Conservation (phyloP, 371 early-diverging fungal species). For the Mortierella sp. region DNA sequence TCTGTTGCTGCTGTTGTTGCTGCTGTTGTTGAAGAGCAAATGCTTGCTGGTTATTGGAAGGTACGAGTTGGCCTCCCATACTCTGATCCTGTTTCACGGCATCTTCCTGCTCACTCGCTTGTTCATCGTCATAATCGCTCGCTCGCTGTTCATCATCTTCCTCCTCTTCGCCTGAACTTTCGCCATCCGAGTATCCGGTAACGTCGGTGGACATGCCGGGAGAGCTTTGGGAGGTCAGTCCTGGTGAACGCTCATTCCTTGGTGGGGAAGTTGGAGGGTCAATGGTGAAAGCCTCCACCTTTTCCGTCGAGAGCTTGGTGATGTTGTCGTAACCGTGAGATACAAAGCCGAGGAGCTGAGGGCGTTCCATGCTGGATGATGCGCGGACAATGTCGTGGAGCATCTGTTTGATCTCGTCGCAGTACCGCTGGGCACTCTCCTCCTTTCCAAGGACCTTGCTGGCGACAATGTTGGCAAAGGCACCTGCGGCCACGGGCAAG, state of each 20-base stretch:
- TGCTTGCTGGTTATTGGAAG: constrained; percentile 5
- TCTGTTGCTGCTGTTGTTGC: constrained; percentile 4
- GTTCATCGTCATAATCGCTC: constrained; percentile 7
- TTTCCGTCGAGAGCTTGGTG: constrained; percentile 13
- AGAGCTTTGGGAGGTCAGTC: constrained; percentile 24
- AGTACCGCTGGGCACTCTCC: constrained; percentile 35
- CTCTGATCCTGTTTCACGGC: not conserved
- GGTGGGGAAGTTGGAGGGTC: constrained; percentile 27
- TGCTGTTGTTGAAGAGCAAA: constrained; percentile 18
- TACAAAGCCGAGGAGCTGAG: constrained; percentile 16
- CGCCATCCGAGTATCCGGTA: constrained; percentile 25
- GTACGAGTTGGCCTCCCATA: constrained; percentile 12
- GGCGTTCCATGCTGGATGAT: constrained; percentile 44
- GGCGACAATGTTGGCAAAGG: constrained; percentile 48
- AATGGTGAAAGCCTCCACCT: constrained; percentile 26
- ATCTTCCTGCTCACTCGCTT: constrained; percentile 24
- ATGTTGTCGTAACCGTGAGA: constrained; percentile 20
- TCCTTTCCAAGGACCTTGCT: constrained; percentile 35
- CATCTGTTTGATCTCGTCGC: constrained; percentile 43
- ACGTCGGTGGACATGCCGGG: constrained; percentile 24
- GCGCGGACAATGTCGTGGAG: constrained; percentile 36
- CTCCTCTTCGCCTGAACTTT: constrained; percentile 23
- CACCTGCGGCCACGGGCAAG: constrained; percentile 47
- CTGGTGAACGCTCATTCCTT: constrained; percentile 38
- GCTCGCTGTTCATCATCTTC: not conserved